Conservation (phyloP, 108 stramenopile genomes). For the Nitzschia inconspicua region DNA sequence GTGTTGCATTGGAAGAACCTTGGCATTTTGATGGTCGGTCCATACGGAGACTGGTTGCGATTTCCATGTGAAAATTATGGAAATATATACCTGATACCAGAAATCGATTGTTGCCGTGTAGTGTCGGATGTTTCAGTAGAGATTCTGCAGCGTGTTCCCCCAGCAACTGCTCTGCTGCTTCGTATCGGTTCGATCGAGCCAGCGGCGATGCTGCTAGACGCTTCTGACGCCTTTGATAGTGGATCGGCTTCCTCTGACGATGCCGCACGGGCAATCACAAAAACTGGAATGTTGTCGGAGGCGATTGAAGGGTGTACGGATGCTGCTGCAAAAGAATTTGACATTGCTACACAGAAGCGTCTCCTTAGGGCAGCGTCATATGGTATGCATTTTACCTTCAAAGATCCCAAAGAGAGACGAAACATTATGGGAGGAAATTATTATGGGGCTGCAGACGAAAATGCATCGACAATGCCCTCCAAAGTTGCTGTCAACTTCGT, state of each 20-base stretch:
- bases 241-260: slow-evolving; percentile 83
- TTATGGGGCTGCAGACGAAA: slow-evolving; percentile 12
- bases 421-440: slow-evolving; percentile 43
- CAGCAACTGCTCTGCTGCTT: slow-evolving; percentile 79
- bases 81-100: slow-evolving; percentile 81
- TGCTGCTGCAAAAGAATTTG: slow-evolving; percentile 88
- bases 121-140: slow-evolving; percentile 78
- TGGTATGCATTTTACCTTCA: slow-evolving; percentile 89
- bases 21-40: slow-evolving; percentile 93
- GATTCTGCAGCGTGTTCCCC: slow-evolving; percentile 91
- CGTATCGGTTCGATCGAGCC: slow-evolving; percentile 92
- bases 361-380: slow-evolving; percentile 90
- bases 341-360: slow-evolving; percentile 80
- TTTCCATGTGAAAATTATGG: slow-evolving; percentile 73
- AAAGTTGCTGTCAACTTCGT: slow-evolving; percentile 62
- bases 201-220: slow-evolving; percentile 91
- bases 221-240: slow-evolving; percentile 90
- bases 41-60: slow-evolving; percentile 94
- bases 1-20: slow-evolving; percentile 91
- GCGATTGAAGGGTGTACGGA: slow-evolving; percentile 84
- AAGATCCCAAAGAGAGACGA: slow-evolving; percentile 25
- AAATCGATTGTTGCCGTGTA: slow-evolving; percentile 93
- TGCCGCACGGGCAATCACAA: slow-evolving; percentile 65
- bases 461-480: slow-evolving; percentile 40
- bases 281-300: slow-evolving; percentile 58